A percentile compares a stretch with the other conserved stretches of the same genome.
phyloP scores from a whole-genome alignment of 73 alveolate species.

The Blepharisma stoltei region DNA sequence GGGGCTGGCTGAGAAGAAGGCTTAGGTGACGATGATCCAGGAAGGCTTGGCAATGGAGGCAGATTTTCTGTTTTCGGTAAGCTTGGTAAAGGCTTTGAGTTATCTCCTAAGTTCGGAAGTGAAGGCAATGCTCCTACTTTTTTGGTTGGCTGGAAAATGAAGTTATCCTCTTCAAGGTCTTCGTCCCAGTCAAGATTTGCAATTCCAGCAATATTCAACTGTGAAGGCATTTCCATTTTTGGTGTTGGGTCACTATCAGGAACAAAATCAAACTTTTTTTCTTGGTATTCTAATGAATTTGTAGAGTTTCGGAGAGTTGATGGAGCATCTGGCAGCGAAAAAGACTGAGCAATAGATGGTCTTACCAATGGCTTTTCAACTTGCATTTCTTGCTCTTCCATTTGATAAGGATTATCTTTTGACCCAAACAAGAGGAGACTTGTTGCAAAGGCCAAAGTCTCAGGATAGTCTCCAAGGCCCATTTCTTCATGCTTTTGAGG shows the following conservation, averaged over 20 bases:
- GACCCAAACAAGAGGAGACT: not conserved
- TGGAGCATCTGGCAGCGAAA: slow-evolving; percentile 22
- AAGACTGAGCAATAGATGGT: not conserved
- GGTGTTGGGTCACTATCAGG: slow-evolving; percentile 15
- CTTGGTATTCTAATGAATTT: not conserved
- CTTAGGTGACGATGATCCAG: not conserved
- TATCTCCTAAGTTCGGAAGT: not conserved
- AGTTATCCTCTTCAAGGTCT: slow-evolving; percentile 6
- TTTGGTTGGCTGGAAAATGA: not conserved
- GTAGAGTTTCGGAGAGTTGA: not conserved
- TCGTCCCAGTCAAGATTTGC: slow-evolving; percentile 28
- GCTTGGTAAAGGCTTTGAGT: not conserved
- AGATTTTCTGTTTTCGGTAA: not conserved
- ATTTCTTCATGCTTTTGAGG: slow-evolving; percentile 26
- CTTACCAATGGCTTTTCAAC: not conserved
- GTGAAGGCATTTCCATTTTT: not conserved
- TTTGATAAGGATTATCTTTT: not conserved
- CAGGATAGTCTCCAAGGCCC: slow-evolving; percentile 17
- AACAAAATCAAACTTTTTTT: not conserved
- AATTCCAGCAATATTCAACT: slow-evolving; percentile 21
- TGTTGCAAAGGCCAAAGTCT: not conserved
- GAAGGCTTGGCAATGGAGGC: slow-evolving; percentile 4
- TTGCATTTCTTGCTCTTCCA: slow-evolving; percentile 1
- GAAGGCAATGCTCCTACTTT: not conserved
- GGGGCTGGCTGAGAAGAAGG: not conserved